phyloP scores from a whole-genome alignment of 1,284 basidiomycete genomes.

The Cutaneotrichosporon curvatum region DNA sequence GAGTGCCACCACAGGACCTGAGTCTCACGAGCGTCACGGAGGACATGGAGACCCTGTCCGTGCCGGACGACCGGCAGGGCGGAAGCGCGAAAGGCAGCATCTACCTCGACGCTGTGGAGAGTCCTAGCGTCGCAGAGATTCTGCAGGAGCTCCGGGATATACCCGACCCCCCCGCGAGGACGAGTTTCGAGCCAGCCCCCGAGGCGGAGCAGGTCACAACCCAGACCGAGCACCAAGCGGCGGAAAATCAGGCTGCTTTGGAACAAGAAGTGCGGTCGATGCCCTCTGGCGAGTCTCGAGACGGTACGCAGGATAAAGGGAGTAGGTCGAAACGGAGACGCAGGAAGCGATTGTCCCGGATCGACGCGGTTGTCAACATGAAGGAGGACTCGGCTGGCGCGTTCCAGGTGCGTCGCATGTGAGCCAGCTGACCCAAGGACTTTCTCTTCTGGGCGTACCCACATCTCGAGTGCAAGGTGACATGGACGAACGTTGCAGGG shows the following conservation, averaged over 20 bases:
- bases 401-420: constrained; percentile 24
- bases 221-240: too few species aligned
- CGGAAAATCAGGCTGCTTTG: too few species aligned
- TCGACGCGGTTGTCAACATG: constrained; percentile 36
- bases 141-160: constrained; percentile 30
- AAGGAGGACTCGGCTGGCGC: constrained; percentile 36
- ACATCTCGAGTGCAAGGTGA: constrained; percentile 72
- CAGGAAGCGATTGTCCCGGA: not conserved
- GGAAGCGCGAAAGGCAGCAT: constrained; percentile 14
- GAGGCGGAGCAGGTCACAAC: constrained; percentile 1
- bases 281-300: too few species aligned
- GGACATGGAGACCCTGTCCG: not conserved
- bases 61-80: constrained; percentile 9
- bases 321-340: too few species aligned
- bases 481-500: constrained; percentile 86
- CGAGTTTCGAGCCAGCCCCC: constrained; percentile 3
- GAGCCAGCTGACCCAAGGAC: constrained; percentile 19
- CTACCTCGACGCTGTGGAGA: constrained; percentile 33
- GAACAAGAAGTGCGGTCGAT: too few species aligned
- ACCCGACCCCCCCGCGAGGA: constrained; percentile 18
- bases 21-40: not conserved
- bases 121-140: constrained; percentile 26
- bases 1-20: not conserved
- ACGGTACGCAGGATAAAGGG: too few species aligned
- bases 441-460: constrained; percentile 45